phyloP scores from a whole-genome alignment of 768 basidiomycete genomes.

The Lepiota venenata region DNA sequence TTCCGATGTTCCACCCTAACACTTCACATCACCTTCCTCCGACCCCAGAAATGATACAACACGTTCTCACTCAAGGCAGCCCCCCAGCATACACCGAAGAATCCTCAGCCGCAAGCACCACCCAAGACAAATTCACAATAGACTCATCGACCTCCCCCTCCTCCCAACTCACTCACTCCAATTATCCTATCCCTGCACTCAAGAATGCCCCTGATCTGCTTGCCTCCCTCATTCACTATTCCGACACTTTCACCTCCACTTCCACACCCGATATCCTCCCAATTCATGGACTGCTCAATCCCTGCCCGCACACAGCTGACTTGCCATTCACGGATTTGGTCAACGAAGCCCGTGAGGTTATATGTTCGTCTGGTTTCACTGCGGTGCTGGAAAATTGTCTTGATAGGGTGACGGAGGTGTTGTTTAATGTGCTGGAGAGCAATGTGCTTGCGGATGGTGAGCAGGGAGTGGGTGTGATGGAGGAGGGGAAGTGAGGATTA shows the following conservation, averaged over 20 bases:
- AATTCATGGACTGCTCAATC: conserved; percentile 19
- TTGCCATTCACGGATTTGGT: conserved; percentile 62
- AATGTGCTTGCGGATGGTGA: conserved; percentile 49
- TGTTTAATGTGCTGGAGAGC: conserved; percentile 61
- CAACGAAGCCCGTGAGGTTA: conserved; percentile 58
- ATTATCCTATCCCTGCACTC: conserved; percentile 24
- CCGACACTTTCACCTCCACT: not conserved
- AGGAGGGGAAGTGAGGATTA: conserved; percentile 45
- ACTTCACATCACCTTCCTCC: conserved; percentile 65
- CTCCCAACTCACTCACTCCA: conserved; percentile 27
- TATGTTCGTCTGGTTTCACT: conserved; percentile 68
- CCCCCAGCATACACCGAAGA: conserved; percentile 17
- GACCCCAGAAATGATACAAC: conserved; percentile 62
- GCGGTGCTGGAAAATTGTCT: conserved; percentile 70
- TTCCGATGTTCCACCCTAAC: conserved; percentile 35
- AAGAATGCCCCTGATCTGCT: conserved; percentile 3
- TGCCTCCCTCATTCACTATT: too few relatives aligned
- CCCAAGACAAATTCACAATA: too few relatives aligned
- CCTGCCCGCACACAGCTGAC: conserved; percentile 31
- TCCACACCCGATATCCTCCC: conserved; percentile 3
- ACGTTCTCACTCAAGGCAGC: conserved; percentile 68
- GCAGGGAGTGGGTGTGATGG: conserved; percentile 22
- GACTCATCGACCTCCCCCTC: conserved; percentile 24
- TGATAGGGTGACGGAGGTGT: conserved; percentile 60
- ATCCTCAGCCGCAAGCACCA: not conserved